Percentiles rank a stretch among this genome's conserved stretches.
These are phyloP conservation scores for Pythium phragmitis DNA, from an alignment of 352 stramenopile genomes.

Conservation along the genomic window DNA sequence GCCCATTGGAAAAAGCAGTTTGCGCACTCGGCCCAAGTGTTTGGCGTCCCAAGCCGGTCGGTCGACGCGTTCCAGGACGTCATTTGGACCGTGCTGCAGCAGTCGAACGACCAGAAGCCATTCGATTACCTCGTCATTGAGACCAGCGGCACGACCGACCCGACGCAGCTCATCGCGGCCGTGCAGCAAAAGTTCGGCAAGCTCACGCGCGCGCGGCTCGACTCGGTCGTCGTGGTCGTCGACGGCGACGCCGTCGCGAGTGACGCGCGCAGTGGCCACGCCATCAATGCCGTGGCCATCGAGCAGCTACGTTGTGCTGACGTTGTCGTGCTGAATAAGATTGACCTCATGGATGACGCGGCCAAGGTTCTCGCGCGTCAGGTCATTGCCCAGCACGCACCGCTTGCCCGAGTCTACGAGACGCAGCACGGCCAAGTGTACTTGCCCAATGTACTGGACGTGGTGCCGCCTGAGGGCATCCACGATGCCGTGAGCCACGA, in stretches of 20 bases:
- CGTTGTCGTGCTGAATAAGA: conserved; percentile 83
- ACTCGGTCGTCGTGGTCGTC: conserved; percentile 75
- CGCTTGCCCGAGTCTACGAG: conserved; percentile 62
- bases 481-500: conserved; percentile 67
- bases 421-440: conserved; percentile 61
- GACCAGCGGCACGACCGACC: conserved; percentile 74
- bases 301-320: conserved; percentile 71
- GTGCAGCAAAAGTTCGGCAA: conserved; percentile 76
- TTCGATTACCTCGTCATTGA: conserved; percentile 82
- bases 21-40: conserved; percentile 32
- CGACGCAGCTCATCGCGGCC: conserved; percentile 57
- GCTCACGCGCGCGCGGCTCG: conserved; percentile 75
- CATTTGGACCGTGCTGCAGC: conserved; percentile 55
- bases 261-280: conserved; percentile 29
- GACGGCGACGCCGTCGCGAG: conserved; percentile 68
- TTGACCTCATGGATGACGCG: conserved; percentile 54
- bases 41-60: conserved; percentile 32
- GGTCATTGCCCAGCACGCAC: conserved; percentile 45
- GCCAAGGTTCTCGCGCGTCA: conserved; percentile 28
- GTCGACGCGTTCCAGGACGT: conserved; percentile 70
- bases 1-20: conserved; percentile 8
- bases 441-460: conserved; percentile 72
- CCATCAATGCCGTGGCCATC: conserved; percentile 45
- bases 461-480: conserved; percentile 51
- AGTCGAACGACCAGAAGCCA: conserved; percentile 32